These are phyloP conservation scores for Delphinella strobiligena DNA, from an alignment of 2,329 filamentous ascomycete genomes.

Conservation along the genomic window DNA sequence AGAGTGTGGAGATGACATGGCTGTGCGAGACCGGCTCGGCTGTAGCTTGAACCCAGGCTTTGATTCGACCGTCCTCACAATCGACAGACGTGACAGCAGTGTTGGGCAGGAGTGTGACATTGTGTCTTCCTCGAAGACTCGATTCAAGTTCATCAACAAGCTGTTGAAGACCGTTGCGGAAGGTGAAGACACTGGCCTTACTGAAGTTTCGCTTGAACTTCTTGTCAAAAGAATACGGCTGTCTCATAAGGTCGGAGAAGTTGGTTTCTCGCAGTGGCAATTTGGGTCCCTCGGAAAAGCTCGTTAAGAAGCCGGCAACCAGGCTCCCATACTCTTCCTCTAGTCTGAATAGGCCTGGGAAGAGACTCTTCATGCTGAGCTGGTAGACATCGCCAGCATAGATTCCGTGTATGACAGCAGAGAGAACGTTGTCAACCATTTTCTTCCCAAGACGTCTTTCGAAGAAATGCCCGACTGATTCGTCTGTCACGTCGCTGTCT, in stretches of 20 bases:
- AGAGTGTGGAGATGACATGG: constrained; percentile 55
- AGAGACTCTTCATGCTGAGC: constrained; percentile 58
- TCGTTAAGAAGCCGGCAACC: constrained; percentile 18
- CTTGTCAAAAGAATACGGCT: constrained; percentile 9
- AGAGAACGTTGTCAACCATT: constrained; percentile 60
- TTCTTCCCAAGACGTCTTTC: constrained; percentile 40
- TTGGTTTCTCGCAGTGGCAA: constrained; percentile 23
- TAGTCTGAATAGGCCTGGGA: constrained; percentile 39
- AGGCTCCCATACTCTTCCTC: constrained; percentile 34
- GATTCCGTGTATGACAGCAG: constrained; percentile 71
- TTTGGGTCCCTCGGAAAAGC: constrained; percentile 19
- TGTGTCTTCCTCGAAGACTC: constrained; percentile 23
- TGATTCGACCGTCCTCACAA: constrained; percentile 9
- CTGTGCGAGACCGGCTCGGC: constrained; percentile 22
- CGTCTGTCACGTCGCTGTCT: constrained; percentile 40
- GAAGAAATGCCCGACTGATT: constrained; percentile 61
- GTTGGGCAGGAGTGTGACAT: constrained; percentile 27
- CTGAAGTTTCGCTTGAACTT: constrained; percentile 21
- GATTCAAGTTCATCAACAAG: constrained; percentile 25
- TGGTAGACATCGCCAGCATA: constrained; percentile 81
- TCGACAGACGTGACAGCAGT: constrained; percentile 27
- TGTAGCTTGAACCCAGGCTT: not conserved
- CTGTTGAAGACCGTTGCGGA: constrained; percentile 31
- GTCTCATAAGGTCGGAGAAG: constrained; percentile 17
- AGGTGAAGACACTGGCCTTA: constrained; percentile 29